Conservation (phyloP, 768 basidiomycete species). For the Daedaleopsis nitida region DNA sequence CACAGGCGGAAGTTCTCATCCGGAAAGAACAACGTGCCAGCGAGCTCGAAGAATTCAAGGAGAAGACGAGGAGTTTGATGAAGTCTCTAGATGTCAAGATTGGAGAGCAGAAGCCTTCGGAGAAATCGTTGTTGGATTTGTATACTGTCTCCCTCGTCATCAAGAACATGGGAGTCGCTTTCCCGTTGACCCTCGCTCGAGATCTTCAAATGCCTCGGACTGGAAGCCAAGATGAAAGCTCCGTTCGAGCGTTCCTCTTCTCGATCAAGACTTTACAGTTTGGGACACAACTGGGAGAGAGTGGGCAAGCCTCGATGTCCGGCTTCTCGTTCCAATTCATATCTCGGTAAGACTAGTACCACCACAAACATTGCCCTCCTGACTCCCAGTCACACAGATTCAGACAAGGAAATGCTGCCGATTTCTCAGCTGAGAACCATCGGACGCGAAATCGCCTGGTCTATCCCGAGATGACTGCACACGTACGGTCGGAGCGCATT, state of each 20-base stretch:
- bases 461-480: conserved; percentile 82
- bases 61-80: conserved; percentile 73
- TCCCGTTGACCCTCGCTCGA: conserved; percentile 73
- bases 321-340: conserved; percentile 87
- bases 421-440: conserved; percentile 74
- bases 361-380: neutral
- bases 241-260: conserved; percentile 82
- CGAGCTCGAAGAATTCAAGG: conserved; percentile 83
- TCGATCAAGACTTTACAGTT: conserved; percentile 79
- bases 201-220: conserved; percentile 52
- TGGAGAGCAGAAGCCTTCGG: conserved; percentile 39
- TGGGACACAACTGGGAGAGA: conserved; percentile 71
- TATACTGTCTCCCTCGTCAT: conserved; percentile 58
- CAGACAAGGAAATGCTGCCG: conserved; percentile 65
- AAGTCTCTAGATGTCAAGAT: conserved; percentile 70
- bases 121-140: conserved; percentile 55
- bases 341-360: conserved; percentile 49
- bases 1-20: conserved; percentile 70
- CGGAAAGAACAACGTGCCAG: conserved; percentile 74
- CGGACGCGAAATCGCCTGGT: conserved; percentile 68
- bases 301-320: conserved; percentile 72
- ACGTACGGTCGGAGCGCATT: conserved; percentile 59
- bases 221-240: conserved; percentile 40
- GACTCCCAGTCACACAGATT: conserved; percentile 52
- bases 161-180: conserved; percentile 82